phyloP scores from a whole-genome alignment of 768 basidiomycete species.

The Cystoderma amianthinum region DNA sequence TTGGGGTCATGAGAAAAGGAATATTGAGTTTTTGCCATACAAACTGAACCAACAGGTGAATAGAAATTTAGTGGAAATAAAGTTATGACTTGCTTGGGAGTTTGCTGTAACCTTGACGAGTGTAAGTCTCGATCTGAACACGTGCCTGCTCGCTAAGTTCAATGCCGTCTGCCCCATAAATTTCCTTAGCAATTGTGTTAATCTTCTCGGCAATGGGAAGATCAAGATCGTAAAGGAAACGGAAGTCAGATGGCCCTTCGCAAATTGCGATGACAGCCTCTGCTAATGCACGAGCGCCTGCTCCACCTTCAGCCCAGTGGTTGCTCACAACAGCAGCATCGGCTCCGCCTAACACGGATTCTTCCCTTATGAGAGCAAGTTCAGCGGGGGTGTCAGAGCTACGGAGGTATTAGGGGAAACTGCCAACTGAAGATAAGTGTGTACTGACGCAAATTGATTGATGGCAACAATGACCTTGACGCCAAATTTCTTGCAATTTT shows the following conservation, averaged over 20 bases:
- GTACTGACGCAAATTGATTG: constrained; percentile 87
- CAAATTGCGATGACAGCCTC: constrained; percentile 88
- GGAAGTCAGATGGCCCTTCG: constrained; percentile 78
- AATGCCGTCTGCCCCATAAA: constrained; percentile 92
- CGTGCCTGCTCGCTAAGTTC: constrained; percentile 79
- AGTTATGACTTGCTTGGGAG: constrained; percentile 59
- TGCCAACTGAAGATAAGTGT: neutral
- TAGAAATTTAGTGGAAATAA: neutral
- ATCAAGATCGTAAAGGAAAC: constrained; percentile 87
- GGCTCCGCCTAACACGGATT: constrained; percentile 80
- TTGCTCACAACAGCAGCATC: constrained; percentile 93
- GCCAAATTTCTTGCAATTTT: constrained; percentile 93
- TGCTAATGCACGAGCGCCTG: constrained; percentile 83
- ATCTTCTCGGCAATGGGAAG: constrained; percentile 88
- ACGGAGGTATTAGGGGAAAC: constrained; percentile 3
- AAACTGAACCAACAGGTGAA: constrained; percentile 44
- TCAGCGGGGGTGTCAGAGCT: constrained; percentile 91
- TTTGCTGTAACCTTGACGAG: constrained; percentile 76
- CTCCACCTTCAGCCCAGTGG: constrained; percentile 97
- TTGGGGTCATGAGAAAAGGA: constrained; percentile 94
- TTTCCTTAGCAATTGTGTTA: constrained; percentile 75
- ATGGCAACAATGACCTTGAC: constrained; percentile 94
- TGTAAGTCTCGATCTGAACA: constrained; percentile 86
- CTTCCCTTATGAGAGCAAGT: constrained; percentile 73
- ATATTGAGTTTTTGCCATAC: constrained; percentile 97